Percentiles rank a stretch among this genome's conserved stretches.
Evolutionary conservation across 108 stramenopile species (phyloP).

Genomic region (Cyclostephanos tholiformis): DNA sequence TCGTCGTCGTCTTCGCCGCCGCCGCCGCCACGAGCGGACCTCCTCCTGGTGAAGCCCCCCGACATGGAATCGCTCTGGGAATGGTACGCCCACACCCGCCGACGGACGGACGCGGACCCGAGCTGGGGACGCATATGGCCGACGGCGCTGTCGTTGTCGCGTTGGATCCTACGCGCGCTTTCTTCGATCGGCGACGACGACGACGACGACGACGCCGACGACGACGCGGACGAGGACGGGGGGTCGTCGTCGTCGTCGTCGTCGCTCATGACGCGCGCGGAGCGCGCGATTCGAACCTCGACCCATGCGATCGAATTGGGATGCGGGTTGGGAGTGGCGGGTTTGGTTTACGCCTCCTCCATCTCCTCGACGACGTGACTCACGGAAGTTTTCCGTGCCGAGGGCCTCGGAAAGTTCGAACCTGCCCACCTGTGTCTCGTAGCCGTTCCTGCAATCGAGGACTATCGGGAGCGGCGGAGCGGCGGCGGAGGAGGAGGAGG

Average conservation of each 20-base stretch:
- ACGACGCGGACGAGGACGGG: not conserved
- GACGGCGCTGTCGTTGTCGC: slow-evolving; percentile 42
- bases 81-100: slow-evolving; percentile 46
- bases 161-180: slow-evolving; percentile 14
- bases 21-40: too few relatives aligned
- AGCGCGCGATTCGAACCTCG: slow-evolving; percentile 15
- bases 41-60: slow-evolving; percentile 15
- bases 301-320: slow-evolving; percentile 45
- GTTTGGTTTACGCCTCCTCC: slow-evolving; percentile 26
- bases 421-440: slow-evolving; percentile 91
- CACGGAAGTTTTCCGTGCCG: slow-evolving; percentile 87
- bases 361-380: slow-evolving; percentile 24
- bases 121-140: slow-evolving; percentile 61
- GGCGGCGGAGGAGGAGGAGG: slow-evolving; percentile 19
- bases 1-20: not conserved
- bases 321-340: slow-evolving; percentile 49
- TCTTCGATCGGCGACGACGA: not conserved
- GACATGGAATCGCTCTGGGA: slow-evolving; percentile 55
- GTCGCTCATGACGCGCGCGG: slow-evolving; percentile 5
- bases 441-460: slow-evolving; percentile 87
- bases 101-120: slow-evolving; percentile 39
- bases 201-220: not conserved
- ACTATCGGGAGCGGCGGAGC: slow-evolving; percentile 60
- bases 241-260: not conserved
- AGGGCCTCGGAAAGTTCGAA: slow-evolving; percentile 92